These are phyloP conservation scores for Metschnikowia peoriensis DNA, from an alignment of 805 yeast genomes.

Conservation along the genomic window DNA sequence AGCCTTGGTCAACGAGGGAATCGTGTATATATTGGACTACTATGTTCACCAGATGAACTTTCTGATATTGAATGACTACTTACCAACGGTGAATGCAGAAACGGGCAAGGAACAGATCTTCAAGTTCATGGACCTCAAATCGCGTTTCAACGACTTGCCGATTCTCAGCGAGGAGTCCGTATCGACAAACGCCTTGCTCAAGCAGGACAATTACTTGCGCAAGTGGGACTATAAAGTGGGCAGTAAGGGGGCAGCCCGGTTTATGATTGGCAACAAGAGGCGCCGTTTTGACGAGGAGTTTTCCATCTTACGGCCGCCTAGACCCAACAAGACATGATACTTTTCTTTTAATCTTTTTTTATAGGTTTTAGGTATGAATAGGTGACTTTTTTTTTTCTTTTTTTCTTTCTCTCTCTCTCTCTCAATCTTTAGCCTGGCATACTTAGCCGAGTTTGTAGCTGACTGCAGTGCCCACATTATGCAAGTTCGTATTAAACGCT, in stretches of 20 bases:
- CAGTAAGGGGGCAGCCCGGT: slow-evolving; percentile 44
- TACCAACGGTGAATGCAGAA: slow-evolving; percentile 34
- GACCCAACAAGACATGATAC: slow-evolving; percentile 1
- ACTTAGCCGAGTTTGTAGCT: slow-evolving; percentile 44
- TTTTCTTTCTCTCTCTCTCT: neutral
- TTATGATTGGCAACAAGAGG: slow-evolving; percentile 51
- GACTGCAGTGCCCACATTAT: slow-evolving; percentile 71
- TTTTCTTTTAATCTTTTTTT: too few relatives aligned
- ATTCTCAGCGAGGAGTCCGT: slow-evolving; percentile 32
- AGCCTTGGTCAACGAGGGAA: slow-evolving; percentile 47
- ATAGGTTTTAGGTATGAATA: neutral
- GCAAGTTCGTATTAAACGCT: slow-evolving; percentile 64
- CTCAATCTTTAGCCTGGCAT: neutral
- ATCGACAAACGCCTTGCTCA: slow-evolving; percentile 25
- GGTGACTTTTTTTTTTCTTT: neutral
- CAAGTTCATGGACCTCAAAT: slow-evolving; percentile 44
- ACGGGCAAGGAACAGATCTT: slow-evolving; percentile 48
- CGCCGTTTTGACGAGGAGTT: slow-evolving; percentile 44
- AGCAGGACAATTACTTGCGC: slow-evolving; percentile 47
- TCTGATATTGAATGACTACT: slow-evolving; percentile 46
- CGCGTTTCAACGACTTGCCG: slow-evolving; percentile 40
- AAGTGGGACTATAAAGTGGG: slow-evolving; percentile 44
- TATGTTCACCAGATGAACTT: slow-evolving; percentile 57
- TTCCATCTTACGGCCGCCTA: slow-evolving; percentile 15
- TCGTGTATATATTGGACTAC: slow-evolving; percentile 57